Evolutionary conservation across 2,329 filamentous ascomycete species (phyloP), one percentile per base, ranked within the genome.

Genomic region (Malbranchea cinnamomea): DNA sequence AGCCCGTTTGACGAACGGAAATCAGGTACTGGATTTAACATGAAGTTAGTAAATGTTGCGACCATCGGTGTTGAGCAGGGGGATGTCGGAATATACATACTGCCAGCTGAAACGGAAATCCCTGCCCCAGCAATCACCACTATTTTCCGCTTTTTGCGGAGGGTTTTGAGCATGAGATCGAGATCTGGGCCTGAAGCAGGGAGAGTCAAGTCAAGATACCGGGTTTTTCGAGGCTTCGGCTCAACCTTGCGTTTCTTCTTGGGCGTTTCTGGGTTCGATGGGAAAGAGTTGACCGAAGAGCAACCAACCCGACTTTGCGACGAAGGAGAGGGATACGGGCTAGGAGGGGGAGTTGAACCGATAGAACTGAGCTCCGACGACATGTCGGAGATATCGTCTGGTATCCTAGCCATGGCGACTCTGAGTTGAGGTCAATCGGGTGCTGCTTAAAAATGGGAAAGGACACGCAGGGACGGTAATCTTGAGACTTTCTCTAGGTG

Each of bases 91-190:
- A 43, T 47, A 37, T 43, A 71, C 77, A 49, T 67, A 80, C 75
- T 91, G 39, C 89, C 89, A 43, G 89, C 87, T 31, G 87, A 87
- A 30, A 94, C 89, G 22, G 89, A 95, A 46, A 98, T 98, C 38
- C 89, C 89, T 40, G 89, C 89, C 35, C 89, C 89, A 26, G 87
- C 89, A 52, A 98, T 80, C 30, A 95, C 82, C 19, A 98, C 83
- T 50, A 98, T 92, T 62, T 93, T 94, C 59, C 85, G 81, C 63
- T 89, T 89, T 49, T 80, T 84, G 46, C 78, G 77, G 33, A 98
- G 57, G 14, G 75, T 76, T 24, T 74, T 70, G 25, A 85, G 59
- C 17, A 98, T 62, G 33, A 74, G 69, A 37, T 79, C 68, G 22
- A 93, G 61, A 21, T 68, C 62, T 23, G 47, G 42, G 15, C 48